Conservation (phyloP, 257 asterid genomes). For the Petunia secreta region DNA sequence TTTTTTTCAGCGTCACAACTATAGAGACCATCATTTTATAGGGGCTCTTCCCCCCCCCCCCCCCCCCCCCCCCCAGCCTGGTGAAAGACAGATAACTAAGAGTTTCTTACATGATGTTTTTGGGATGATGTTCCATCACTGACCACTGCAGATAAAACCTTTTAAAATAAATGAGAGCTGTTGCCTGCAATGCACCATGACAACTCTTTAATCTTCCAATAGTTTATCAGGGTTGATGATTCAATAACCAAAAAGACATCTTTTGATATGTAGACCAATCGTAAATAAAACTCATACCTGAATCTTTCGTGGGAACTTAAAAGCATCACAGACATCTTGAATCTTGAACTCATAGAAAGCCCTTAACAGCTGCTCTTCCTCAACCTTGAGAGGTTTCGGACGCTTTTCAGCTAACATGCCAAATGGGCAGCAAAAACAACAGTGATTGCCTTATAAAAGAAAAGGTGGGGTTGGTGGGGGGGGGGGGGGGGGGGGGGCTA, state of each 20-base stretch:
- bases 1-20: no score
- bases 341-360: constrained; percentile 94
- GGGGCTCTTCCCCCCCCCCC: neutral
- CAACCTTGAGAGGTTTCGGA: constrained; percentile 81
- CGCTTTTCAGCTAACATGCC: constrained; percentile 69
- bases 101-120: constrained; percentile 74
- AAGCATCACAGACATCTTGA: constrained; percentile 97
- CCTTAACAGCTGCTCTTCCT: constrained; percentile 84
- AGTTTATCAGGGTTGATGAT: neutral
- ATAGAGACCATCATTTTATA: no score
- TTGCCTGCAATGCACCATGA: constrained; percentile 66
- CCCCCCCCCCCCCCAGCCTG: no score
- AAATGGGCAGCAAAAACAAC: constrained; percentile 22
- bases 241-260: constrained; percentile 21
- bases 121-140: constrained; percentile 99
- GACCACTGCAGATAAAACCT: constrained; percentile 97
- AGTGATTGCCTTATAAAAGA: no score
- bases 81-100: constrained; percentile 24
- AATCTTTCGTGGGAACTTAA: constrained; percentile 94
- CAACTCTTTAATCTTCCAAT: constrained; percentile 27
- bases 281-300: constrained; percentile 50
- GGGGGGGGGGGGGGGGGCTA: neutral
- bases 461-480: no score
- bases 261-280: no score
- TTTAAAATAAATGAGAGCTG: constrained; percentile 93